These are phyloP conservation scores for Parathielavia appendiculata DNA, from an alignment of 495 filamentous ascomycete genomes.

Conservation along the genomic window DNA sequence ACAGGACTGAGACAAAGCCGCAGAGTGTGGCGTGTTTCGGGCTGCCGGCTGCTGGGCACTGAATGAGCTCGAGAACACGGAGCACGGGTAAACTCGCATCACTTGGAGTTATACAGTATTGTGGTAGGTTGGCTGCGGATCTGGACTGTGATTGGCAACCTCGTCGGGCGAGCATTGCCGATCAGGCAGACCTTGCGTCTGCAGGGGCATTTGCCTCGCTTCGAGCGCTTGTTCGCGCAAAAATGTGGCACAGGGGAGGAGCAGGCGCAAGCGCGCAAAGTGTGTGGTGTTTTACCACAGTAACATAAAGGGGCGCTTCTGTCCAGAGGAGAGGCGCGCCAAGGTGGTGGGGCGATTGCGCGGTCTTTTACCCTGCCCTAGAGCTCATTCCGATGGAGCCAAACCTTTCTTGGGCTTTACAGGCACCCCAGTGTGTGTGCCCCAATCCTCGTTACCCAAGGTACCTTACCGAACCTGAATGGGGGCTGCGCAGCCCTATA, in stretches of 20 bases:
- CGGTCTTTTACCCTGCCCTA: not conserved
- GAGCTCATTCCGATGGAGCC: constrained; percentile 22
- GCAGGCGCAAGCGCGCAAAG: constrained; percentile 13
- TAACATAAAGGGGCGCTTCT: too few relatives aligned
- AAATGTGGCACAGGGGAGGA: constrained; percentile 14
- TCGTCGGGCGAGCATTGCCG: not conserved
- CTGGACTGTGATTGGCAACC: not conserved
- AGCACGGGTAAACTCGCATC: too few relatives aligned
- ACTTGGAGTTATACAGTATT: too few relatives aligned
- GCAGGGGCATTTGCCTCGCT: not conserved
- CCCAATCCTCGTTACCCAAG: constrained; percentile 20
- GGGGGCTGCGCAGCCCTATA: constrained; percentile 32
- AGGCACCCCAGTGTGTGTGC: constrained; percentile 23
- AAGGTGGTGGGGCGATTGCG: not conserved
- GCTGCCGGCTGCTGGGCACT: not conserved
- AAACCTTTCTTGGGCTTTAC: constrained; percentile 26
- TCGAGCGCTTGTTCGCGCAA: constrained; percentile 19
- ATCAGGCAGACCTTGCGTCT: not conserved
- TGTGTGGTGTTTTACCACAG: too few relatives aligned
- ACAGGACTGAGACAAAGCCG: not conserved
- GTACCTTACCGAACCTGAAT: too few relatives aligned
- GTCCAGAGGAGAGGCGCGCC: too few relatives aligned
- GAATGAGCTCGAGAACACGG: not conserved
- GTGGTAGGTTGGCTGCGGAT: too few relatives aligned
- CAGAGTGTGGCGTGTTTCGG: not conserved